Percentiles rank a stretch among this genome's conserved stretches.
phyloP scores from a whole-genome alignment of 495 filamentous ascomycete species.

The Glonium stellatum region DNA sequence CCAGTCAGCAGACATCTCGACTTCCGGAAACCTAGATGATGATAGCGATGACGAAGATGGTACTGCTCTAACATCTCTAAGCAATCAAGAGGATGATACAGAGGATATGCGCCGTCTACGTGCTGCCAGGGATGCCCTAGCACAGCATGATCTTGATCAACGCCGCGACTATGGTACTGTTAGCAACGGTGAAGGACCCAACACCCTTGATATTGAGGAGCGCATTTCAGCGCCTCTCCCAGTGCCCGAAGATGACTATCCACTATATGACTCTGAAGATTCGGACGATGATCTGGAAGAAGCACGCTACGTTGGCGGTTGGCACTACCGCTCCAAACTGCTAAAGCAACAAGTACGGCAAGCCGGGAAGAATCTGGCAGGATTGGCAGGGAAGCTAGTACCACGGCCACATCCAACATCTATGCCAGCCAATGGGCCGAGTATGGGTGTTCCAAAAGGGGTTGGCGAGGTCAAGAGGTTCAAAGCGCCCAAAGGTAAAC shows the following conservation, averaged over 20 bases:
- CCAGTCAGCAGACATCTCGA: slow-evolving; percentile 65
- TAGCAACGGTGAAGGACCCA: slow-evolving; percentile 38
- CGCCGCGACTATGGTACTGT: slow-evolving; percentile 40
- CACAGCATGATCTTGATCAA: slow-evolving; percentile 43
- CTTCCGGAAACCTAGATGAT: slow-evolving; percentile 51
- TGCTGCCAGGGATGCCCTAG: slow-evolving; percentile 41
- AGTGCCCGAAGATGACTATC: slow-evolving; percentile 56
- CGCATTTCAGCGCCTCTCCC: slow-evolving; percentile 55
- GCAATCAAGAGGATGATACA: slow-evolving; percentile 39
- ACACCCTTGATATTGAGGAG: slow-evolving; percentile 68
- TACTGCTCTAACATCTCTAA: slow-evolving; percentile 41
- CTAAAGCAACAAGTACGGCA: slow-evolving; percentile 10
- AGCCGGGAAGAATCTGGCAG: slow-evolving; percentile 33
- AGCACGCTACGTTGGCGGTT: slow-evolving; percentile 63
- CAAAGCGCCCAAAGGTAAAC: slow-evolving; percentile 83
- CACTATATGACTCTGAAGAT: slow-evolving; percentile 87
- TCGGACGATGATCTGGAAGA: slow-evolving; percentile 70
- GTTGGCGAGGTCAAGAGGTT: slow-evolving; percentile 59
- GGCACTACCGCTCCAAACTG: slow-evolving; percentile 28
- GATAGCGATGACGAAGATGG: slow-evolving; percentile 53
- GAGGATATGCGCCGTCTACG: slow-evolving; percentile 40
- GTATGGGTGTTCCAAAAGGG: slow-evolving; percentile 39
- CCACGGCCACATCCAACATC: slow-evolving; percentile 56
- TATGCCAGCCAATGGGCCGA: slow-evolving; percentile 48
- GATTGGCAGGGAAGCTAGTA: slow-evolving; percentile 45